Conservation (phyloP, 2,329 filamentous ascomycete species). For the Fusarium solani-melongenae region DNA sequence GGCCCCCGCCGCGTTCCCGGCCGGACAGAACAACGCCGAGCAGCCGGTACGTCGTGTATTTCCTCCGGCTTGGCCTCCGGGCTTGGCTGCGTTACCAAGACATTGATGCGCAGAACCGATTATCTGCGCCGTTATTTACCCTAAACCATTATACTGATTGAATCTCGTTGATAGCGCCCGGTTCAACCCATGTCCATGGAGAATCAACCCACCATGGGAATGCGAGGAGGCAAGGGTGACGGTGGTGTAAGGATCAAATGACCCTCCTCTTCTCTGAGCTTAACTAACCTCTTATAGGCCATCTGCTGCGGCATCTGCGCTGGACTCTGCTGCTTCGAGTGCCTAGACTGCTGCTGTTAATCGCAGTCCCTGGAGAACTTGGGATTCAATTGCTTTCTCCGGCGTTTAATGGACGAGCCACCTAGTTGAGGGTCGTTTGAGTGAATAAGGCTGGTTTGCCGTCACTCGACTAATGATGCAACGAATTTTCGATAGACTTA, state of each 20-base stretch:
- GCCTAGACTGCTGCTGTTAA: slow-evolving; percentile 47
- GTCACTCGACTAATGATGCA: slow-evolving; percentile 14
- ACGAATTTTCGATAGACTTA: slow-evolving; percentile 6
- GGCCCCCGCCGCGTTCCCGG: slow-evolving; percentile 44
- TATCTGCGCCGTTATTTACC: neutral
- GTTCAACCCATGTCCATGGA: slow-evolving; percentile 50
- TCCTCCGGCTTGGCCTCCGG: slow-evolving; percentile 8
- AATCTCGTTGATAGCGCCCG: slow-evolving; percentile 40
- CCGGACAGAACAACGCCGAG: slow-evolving; percentile 44
- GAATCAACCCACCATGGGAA: slow-evolving; percentile 34
- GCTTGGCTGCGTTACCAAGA: neutral
- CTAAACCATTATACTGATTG: neutral
- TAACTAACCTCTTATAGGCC: slow-evolving; percentile 43
- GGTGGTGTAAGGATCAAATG: slow-evolving; percentile 47
- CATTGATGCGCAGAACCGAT: neutral
- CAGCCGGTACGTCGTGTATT: slow-evolving; percentile 48
- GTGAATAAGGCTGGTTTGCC: neutral
- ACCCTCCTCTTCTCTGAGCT: neutral
- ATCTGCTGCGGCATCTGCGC: slow-evolving; percentile 55
- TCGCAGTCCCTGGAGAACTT: slow-evolving; percentile 9
- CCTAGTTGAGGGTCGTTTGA: neutral
- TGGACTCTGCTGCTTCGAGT: slow-evolving; percentile 54
- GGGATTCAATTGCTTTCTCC: neutral
- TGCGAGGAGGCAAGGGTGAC: slow-evolving; percentile 50
- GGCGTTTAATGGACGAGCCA: slow-evolving; percentile 40